These are phyloP conservation scores for Francoa sonchifolia DNA, from an alignment of 441 rosid species.

Conservation along the genomic window DNA sequence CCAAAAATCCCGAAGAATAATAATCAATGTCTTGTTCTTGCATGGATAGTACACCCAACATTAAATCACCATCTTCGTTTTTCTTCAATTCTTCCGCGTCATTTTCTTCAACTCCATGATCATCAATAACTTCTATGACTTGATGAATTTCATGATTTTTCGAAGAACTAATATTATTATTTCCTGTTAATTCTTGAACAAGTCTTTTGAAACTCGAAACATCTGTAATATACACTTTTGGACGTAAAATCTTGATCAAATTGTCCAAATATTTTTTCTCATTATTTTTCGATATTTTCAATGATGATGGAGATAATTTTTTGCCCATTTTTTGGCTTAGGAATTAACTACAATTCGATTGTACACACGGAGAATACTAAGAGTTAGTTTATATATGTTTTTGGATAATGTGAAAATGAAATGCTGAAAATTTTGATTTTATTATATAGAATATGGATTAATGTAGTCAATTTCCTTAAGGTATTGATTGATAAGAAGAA, in stretches of 20 bases:
- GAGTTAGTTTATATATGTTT: too few species aligned
- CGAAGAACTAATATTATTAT: constrained; percentile 5
- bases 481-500: too few species aligned
- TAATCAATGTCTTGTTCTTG: constrained; percentile 12
- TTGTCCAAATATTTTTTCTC: constrained; percentile 15
- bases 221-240: constrained; percentile 32
- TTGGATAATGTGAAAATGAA: too few species aligned
- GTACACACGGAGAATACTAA: constrained; percentile 8
- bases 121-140: neutral
- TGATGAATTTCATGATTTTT: neutral
- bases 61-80: too few species aligned
- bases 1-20: constrained; percentile 13
- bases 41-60: too few species aligned
- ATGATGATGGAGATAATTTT: constrained; percentile 12
- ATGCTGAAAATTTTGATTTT: too few species aligned
- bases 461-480: too few species aligned
- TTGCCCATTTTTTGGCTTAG: constrained; percentile 17
- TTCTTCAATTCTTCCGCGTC: neutral
- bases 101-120: neutral
- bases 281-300: constrained; percentile 12
- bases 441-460: too few species aligned
- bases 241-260: constrained; percentile 19
- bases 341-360: neutral
- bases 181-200: constrained; percentile 35
- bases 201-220: constrained; percentile 25